Conservation (phyloP, 768 basidiomycete genomes). For the Rhodotorula sphaerocarpa region DNA sequence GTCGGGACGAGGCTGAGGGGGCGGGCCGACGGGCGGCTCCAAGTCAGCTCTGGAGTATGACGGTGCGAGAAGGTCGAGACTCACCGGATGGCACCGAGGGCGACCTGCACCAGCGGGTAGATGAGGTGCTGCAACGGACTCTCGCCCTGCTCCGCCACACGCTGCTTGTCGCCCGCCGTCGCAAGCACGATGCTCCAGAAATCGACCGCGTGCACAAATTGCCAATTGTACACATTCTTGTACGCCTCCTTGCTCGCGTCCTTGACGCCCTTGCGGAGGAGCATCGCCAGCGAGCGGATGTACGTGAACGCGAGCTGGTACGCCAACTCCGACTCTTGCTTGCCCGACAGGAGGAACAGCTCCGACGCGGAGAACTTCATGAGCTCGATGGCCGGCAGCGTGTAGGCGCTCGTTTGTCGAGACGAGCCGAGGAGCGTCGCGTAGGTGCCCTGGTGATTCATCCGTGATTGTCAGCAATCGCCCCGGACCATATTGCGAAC, state of each 20-base stretch:
- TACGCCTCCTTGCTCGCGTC: slow-evolving; percentile 81
- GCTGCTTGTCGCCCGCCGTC: slow-evolving; percentile 62
- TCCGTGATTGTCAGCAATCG: too few species aligned
- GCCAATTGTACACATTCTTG: slow-evolving; percentile 97
- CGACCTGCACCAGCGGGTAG: slow-evolving; percentile 90
- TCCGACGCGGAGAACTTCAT: slow-evolving; percentile 98
- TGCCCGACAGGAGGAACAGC: slow-evolving; percentile 69
- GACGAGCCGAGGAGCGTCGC: slow-evolving; percentile 71
- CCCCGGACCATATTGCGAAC: too few species aligned
- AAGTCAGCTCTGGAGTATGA: not conserved
- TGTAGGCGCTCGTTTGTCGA: slow-evolving; percentile 76
- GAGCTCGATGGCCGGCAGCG: slow-evolving; percentile 79
- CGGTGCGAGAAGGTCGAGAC: slow-evolving; percentile 40
- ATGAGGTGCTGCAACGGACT: slow-evolving; percentile 80
- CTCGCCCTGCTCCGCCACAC: slow-evolving; percentile 53
- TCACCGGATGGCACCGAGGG: slow-evolving; percentile 84
- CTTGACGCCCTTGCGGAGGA: slow-evolving; percentile 84
- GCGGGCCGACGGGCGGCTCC: not conserved
- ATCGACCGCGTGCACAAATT: slow-evolving; percentile 88
- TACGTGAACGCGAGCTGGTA: slow-evolving; percentile 96
- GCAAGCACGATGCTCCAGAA: slow-evolving; percentile 89
- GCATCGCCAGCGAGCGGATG: slow-evolving; percentile 88
- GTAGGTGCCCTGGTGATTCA: slow-evolving; percentile 72
- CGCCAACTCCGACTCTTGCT: slow-evolving; percentile 46
- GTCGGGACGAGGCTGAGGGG: slow-evolving; percentile 58